Conservation (phyloP, 495 filamentous ascomycete genomes). For the Diplogelasinospora grovesii region DNA sequence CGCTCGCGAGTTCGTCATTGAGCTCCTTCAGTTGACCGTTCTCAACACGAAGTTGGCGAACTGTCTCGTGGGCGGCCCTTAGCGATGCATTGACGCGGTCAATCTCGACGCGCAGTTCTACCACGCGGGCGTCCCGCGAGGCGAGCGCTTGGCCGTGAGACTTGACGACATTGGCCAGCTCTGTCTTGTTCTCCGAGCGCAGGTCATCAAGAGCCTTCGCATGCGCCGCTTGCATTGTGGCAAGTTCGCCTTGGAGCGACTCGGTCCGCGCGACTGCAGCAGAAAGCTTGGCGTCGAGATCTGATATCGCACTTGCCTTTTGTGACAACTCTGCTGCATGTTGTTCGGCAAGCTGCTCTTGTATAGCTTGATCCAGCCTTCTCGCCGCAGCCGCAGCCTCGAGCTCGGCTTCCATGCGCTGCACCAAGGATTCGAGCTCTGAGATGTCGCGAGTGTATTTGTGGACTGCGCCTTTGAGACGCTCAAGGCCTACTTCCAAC, state of each 20-base stretch:
- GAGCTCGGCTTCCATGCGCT: conserved; percentile 52
- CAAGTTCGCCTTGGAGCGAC: conserved; percentile 22
- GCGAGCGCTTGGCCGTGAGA: conserved; percentile 33
- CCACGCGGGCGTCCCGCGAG: conserved; percentile 35
- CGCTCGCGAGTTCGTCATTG: conserved; percentile 24
- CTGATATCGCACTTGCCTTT: conserved; percentile 21
- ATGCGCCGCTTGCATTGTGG: conserved; percentile 19
- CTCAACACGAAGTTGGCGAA: conserved; percentile 31
- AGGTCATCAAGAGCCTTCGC: conserved; percentile 36
- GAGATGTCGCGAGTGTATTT: conserved; percentile 59
- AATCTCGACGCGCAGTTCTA: conserved; percentile 33
- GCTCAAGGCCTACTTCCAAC: conserved; percentile 50
- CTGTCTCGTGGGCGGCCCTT: conserved; percentile 29
- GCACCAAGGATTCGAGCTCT: conserved; percentile 55
- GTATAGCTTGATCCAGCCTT: conserved; percentile 3
- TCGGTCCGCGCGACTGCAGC: conserved; percentile 22
- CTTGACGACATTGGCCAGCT: conserved; percentile 30
- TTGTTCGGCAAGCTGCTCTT: conserved; percentile 12
- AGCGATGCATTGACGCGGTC: conserved; percentile 30
- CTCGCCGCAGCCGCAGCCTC: conserved; percentile 9
- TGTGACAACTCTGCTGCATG: conserved; percentile 31
- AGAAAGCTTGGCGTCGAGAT: conserved; percentile 26
- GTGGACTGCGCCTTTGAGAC: conserved; percentile 54
- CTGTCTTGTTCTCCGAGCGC: conserved; percentile 30
- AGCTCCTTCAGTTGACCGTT: conserved; percentile 24